phyloP scores from a whole-genome alignment of 106 monocot genomes.

The Platanthera guangdongensis region DNA sequence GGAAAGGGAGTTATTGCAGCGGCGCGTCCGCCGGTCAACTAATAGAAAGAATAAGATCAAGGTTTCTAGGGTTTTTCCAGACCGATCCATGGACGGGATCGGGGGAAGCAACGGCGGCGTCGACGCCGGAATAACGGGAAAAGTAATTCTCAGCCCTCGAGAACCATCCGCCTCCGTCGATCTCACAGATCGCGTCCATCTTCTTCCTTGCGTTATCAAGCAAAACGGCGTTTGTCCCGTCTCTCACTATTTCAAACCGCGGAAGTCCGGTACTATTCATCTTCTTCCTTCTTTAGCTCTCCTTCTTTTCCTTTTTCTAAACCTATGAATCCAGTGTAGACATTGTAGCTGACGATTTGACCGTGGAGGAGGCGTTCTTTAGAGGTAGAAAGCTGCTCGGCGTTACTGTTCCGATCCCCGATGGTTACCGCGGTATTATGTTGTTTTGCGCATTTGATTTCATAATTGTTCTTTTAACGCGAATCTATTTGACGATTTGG shows the following conservation, averaged over 20 bases:
- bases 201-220: constrained; percentile 69
- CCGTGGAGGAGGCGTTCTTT: constrained; percentile 52
- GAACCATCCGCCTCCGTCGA: constrained; percentile 16
- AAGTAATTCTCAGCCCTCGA: constrained; percentile 22
- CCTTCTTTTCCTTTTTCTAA: not conserved
- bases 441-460: not conserved
- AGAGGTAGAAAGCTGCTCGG: constrained; percentile 67
- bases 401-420: constrained; percentile 33
- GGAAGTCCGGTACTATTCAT: constrained; percentile 25
- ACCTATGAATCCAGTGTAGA: constrained; percentile 18
- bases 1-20: no score
- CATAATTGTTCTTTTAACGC: not conserved
- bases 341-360: constrained; percentile 40
- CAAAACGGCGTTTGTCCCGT: constrained; percentile 39
- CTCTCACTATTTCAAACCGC: constrained; percentile 62
- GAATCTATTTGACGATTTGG: not conserved
- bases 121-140: constrained; percentile 15
- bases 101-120: constrained; percentile 3
- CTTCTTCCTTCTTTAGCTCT: not conserved
- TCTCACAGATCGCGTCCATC: constrained; percentile 51
- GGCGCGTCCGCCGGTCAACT: no score
- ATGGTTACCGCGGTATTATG: constrained; percentile 36
- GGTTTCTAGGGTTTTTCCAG: not conserved
- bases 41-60: not conserved
- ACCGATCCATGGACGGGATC: not conserved